These are phyloP conservation scores for Leccinum obscurum DNA, from an alignment of 768 basidiomycete genomes.

Conservation along the genomic window DNA sequence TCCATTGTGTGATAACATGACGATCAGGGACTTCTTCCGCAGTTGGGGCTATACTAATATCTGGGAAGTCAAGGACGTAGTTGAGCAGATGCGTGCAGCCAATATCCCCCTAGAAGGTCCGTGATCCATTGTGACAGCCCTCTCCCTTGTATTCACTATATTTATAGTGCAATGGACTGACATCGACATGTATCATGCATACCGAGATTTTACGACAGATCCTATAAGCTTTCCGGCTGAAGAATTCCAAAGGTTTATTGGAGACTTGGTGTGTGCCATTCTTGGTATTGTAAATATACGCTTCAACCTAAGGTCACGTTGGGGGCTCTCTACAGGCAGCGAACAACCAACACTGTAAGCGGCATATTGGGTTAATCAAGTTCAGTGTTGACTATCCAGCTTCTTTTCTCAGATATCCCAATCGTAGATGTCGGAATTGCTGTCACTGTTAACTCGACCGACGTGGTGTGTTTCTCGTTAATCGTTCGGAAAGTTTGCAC, in stretches of 20 bases:
- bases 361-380: not conserved
- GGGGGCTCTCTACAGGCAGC: slow-evolving; percentile 1
- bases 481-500: not conserved
- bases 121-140: not conserved
- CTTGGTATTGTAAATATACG: not conserved
- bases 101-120: slow-evolving; percentile 71
- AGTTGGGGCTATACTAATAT: slow-evolving; percentile 50
- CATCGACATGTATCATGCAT: slow-evolving; percentile 70
- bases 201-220: slow-evolving; percentile 67
- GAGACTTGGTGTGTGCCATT: slow-evolving; percentile 46
- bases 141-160: not conserved
- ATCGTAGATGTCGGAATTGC: slow-evolving; percentile 66
- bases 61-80: slow-evolving; percentile 52
- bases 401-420: slow-evolving; percentile 50
- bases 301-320: not conserved
- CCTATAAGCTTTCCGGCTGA: slow-evolving; percentile 59
- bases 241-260: slow-evolving; percentile 51
- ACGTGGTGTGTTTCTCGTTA: slow-evolving; percentile 46
- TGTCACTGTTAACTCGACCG: slow-evolving; percentile 55
- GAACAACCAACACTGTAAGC: slow-evolving; percentile 28
- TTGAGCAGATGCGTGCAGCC: slow-evolving; percentile 60
- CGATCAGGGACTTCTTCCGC: not conserved
- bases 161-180: slow-evolving; percentile 70
- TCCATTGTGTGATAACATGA: not conserved
- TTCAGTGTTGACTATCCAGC: not conserved